Conservation (phyloP, 345 rosid genomes). For the Camelina hispida region DNA sequence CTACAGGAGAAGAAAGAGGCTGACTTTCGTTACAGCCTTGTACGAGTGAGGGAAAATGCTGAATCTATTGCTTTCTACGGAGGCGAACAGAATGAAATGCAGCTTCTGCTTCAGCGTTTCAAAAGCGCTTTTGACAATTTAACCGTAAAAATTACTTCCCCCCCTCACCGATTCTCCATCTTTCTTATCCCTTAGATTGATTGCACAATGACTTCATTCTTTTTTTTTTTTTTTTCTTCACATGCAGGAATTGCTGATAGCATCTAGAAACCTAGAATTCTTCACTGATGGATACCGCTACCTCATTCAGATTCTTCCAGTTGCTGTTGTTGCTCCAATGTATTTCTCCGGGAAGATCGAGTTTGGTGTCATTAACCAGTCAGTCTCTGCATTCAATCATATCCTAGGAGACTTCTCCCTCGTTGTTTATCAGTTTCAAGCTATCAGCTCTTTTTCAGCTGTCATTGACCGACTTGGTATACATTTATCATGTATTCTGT, state of each 20-base stretch:
- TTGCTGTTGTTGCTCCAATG: slow-evolving; percentile 98
- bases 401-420: slow-evolving; percentile 94
- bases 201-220: slow-evolving; percentile 29
- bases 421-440: slow-evolving; percentile 92
- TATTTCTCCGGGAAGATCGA: slow-evolving; percentile 96
- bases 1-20: slow-evolving; percentile 99
- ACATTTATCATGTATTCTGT: slow-evolving; percentile 33
- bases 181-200: slow-evolving; percentile 26
- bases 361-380: slow-evolving; percentile 98
- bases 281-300: slow-evolving; percentile 95
- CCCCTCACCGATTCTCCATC: not conserved
- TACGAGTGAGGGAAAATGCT: slow-evolving; percentile 95
- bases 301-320: slow-evolving; percentile 97
- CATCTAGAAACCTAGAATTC: slow-evolving; percentile 96
- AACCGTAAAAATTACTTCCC: slow-evolving; percentile 51
- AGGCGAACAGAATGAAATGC: slow-evolving; percentile 90
- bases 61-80: slow-evolving; percentile 96
- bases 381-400: slow-evolving; percentile 96
- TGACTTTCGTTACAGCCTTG: slow-evolving; percentile 95
- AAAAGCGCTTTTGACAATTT: slow-evolving; percentile 84
- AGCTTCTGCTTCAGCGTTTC: slow-evolving; percentile 89
- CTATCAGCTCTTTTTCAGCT: slow-evolving; percentile 96
- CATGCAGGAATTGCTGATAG: slow-evolving; percentile 80
- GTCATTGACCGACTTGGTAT: slow-evolving; percentile 94
- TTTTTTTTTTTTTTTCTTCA: slow-evolving; percentile 1